Percentiles rank a stretch among this genome's conserved stretches.
Conservation (phyloP, 371 early-diverging fungal species). For the Apophysomyces trapeziformis region DNA sequence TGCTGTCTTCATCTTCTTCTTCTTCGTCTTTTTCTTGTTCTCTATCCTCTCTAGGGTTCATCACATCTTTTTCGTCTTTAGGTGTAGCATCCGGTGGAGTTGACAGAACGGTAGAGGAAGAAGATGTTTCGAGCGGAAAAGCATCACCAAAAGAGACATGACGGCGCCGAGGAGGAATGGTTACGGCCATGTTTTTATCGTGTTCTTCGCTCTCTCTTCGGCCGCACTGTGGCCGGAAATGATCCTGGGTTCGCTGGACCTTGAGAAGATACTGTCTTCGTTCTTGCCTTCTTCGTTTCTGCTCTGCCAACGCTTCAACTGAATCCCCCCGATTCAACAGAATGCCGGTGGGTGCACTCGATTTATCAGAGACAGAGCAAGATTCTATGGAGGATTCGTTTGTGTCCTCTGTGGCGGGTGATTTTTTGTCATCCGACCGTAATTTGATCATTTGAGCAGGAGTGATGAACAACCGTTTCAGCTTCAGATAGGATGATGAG, state of each 20-base stretch:
- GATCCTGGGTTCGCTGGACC: conserved; percentile 16
- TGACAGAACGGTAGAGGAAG: conserved; percentile 17
- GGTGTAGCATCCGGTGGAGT: conserved; percentile 14
- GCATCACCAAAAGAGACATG: background rate
- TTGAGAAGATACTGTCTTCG: conserved; percentile 29
- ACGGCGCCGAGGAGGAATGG: background rate
- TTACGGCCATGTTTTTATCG: conserved; percentile 1
- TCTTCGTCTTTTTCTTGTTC: too few species aligned
- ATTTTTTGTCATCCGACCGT: conserved; percentile 16
- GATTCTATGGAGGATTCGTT: conserved; percentile 7
- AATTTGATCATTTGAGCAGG: conserved; percentile 10
- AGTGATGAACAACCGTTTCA: conserved; percentile 13
- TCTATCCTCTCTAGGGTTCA: too few species aligned
- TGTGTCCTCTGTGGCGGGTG: conserved; percentile 1
- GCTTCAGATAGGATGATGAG: conserved; percentile 4
- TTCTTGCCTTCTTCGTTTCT: conserved; percentile 24
- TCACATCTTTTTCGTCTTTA: background rate
- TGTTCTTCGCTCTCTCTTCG: background rate
- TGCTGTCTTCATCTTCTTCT: conserved; percentile 16
- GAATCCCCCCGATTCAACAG: conserved; percentile 31
- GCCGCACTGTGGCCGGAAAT: background rate
- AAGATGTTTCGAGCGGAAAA: conserved; percentile 12
- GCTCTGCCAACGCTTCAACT: conserved; percentile 32
- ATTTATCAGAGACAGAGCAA: background rate
- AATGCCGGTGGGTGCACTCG: conserved; percentile 25